phyloP scores from a whole-genome alignment of 2,329 filamentous ascomycete genomes.

The Chaetomiaceae sp. region DNA sequence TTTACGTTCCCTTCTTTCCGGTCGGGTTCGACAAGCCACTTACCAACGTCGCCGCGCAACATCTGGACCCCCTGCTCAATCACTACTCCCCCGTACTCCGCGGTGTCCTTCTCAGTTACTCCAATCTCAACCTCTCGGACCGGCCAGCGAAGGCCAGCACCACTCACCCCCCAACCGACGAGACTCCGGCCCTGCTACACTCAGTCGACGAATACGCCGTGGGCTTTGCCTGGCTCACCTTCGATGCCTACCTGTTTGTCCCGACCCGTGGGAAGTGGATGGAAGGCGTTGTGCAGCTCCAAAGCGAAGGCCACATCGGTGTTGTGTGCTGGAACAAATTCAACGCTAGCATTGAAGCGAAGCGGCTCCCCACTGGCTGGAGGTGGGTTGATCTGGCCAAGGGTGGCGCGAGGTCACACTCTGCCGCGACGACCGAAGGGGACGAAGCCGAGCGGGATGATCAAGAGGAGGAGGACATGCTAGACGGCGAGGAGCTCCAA shows the following conservation, averaged over 20 bases:
- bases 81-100: constrained; percentile 67
- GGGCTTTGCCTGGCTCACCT: constrained; percentile 81
- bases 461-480: constrained; percentile 26
- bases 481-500: constrained; percentile 42
- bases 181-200: constrained; percentile 38
- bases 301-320: constrained; percentile 83
- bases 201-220: constrained; percentile 77
- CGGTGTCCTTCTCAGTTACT: constrained; percentile 70
- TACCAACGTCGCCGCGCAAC: constrained; percentile 64
- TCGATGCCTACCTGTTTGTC: constrained; percentile 77
- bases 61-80: constrained; percentile 68
- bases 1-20: constrained; percentile 72
- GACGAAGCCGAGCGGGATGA: constrained; percentile 21
- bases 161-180: constrained; percentile 41
- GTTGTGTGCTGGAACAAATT: constrained; percentile 88
- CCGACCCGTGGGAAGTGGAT: constrained; percentile 68
- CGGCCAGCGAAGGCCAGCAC: constrained; percentile 43
- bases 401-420: constrained; percentile 27
- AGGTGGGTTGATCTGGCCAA: constrained; percentile 63
- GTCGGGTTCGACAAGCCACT: constrained; percentile 63
- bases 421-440: constrained; percentile 8
- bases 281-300: constrained; percentile 76
- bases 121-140: constrained; percentile 60
- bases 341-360: constrained; percentile 77
- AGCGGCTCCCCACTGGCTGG: constrained; percentile 71